These are phyloP conservation scores for Cetraspora pellucida DNA, from an alignment of 192 early-diverging fungal genomes.

Conservation along the genomic window DNA sequence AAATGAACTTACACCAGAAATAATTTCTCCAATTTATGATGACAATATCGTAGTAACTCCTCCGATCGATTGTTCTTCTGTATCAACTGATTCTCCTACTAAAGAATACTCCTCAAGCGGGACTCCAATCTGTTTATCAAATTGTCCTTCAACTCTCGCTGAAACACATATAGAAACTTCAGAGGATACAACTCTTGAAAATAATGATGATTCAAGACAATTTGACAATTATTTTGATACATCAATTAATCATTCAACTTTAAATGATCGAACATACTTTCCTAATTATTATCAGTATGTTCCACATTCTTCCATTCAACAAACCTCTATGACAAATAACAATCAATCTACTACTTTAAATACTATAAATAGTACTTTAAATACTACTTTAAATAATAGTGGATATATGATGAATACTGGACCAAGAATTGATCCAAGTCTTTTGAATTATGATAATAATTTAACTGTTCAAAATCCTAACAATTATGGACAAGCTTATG, in stretches of 20 bases:
- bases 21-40: not conserved
- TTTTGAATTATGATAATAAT: not conserved
- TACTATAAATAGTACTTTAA: no score
- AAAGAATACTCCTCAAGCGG: no score
- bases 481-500: not conserved
- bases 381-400: not conserved
- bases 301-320: not conserved
- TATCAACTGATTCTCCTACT: not conserved
- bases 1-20: not conserved
- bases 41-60: not conserved
- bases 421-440: constrained; percentile 9
- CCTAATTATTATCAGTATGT: constrained; percentile 19
- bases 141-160: not conserved
- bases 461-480: no score
- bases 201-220: not conserved
- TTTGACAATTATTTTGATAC: not conserved
- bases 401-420: not conserved
- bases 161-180: no score
- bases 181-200: not conserved
- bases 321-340: not conserved
- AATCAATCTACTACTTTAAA: not conserved
- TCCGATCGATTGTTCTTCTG: not conserved
- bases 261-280: constrained; percentile 3
- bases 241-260: not conserved
- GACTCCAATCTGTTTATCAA: not conserved